These are phyloP conservation scores for Lasiodiplodia hormozganensis DNA, from an alignment of 2,329 filamentous ascomycete species.

Conservation along the genomic window DNA sequence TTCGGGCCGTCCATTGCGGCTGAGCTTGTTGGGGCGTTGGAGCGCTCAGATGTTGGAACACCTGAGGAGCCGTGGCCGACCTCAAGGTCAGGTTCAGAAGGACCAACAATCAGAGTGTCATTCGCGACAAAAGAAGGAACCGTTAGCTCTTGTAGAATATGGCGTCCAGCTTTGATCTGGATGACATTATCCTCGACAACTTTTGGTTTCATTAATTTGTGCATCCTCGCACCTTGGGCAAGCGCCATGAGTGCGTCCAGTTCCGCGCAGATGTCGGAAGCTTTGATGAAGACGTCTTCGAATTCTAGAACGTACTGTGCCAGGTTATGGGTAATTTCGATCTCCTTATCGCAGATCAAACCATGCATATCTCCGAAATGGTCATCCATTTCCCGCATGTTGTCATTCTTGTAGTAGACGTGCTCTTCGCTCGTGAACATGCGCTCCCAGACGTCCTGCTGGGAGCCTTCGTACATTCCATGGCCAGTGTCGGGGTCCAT, in stretches of 20 bases:
- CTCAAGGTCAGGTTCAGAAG: conserved; percentile 2
- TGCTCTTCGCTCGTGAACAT: conserved; percentile 72
- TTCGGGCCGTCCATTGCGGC: conserved; percentile 56
- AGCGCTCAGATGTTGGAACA: neutral
- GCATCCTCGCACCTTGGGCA: conserved; percentile 75
- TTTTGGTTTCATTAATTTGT: conserved; percentile 72
- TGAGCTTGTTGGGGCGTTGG: conserved; percentile 10
- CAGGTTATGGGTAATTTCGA: conserved; percentile 83
- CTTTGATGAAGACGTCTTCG: conserved; percentile 68
- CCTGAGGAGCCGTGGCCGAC: conserved; percentile 37
- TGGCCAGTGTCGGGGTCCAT: conserved; percentile 65
- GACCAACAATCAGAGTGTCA: conserved; percentile 70
- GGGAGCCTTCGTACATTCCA: conserved; percentile 67
- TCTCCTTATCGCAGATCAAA: conserved; percentile 85
- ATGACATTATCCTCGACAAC: conserved; percentile 76
- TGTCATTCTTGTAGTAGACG: conserved; percentile 84
- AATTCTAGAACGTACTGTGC: conserved; percentile 73
- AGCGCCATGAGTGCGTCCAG: conserved; percentile 84
- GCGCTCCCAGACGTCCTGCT: conserved; percentile 73
- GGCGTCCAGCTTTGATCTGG: conserved; percentile 76
- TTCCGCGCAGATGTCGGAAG: conserved; percentile 85
- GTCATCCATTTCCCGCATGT: conserved; percentile 81
- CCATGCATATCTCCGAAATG: conserved; percentile 86
- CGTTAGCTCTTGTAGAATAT: conserved; percentile 84
- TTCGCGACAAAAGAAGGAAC: conserved; percentile 85